These are phyloP conservation scores for Colletotrichum sp. DNA, from an alignment of 2,329 filamentous ascomycete species.

Conservation along the genomic window DNA sequence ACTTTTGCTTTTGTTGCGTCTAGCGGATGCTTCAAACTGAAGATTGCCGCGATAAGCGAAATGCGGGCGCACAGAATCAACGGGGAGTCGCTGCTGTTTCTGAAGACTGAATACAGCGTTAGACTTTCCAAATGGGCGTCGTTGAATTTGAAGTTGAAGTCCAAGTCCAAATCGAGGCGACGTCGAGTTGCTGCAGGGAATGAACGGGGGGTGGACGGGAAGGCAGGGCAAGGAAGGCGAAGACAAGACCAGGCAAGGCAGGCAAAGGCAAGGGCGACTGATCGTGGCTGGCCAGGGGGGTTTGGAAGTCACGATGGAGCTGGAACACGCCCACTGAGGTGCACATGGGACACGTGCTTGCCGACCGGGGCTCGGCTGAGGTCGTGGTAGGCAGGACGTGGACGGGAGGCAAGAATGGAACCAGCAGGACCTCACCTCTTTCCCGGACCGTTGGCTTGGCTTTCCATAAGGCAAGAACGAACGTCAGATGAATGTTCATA, in stretches of 20 bases:
- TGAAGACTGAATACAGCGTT: neutral
- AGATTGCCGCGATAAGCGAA: neutral
- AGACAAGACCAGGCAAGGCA: neutral
- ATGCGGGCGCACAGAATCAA: neutral
- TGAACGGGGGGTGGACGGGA: conserved; percentile 12
- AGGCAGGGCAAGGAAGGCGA: conserved; percentile 3
- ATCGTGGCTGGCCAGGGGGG: neutral
- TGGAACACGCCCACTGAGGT: neutral
- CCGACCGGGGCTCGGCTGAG: neutral
- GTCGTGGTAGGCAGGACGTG: neutral
- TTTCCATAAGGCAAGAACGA: neutral
- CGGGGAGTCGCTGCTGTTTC: neutral
- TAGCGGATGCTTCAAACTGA: neutral
- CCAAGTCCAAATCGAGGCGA: neutral
- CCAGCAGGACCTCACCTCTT: neutral
- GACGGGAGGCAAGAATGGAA: neutral
- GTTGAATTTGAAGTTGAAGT: neutral
- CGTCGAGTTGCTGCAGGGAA: conserved; percentile 12
- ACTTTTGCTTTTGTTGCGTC: neutral
- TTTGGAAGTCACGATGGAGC: conserved; percentile 10
- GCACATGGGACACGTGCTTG: conserved; percentile 7
- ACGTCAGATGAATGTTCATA: neutral
- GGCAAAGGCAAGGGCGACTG: neutral
- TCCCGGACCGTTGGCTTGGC: neutral
- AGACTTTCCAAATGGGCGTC: neutral